These are phyloP conservation scores for Thermothielavioides terrestris DNA, from an alignment of 495 filamentous ascomycete genomes.

Conservation along the genomic window DNA sequence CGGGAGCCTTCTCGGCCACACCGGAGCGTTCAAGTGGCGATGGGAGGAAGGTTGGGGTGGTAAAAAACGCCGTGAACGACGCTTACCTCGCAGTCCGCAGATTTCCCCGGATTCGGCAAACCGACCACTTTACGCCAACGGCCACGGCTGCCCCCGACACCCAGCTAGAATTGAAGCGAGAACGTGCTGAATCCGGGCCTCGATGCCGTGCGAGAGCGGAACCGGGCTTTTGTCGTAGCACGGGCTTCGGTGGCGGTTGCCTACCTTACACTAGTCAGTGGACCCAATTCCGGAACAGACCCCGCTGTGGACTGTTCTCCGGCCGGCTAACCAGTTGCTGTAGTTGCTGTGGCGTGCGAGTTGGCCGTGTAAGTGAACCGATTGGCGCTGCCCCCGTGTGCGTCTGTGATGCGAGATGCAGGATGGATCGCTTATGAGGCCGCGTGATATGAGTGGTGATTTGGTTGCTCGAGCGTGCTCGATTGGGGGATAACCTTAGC, in stretches of 20 bases:
- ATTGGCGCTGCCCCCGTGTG: conserved; percentile 12
- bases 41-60: background rate
- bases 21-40: background rate
- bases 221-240: conserved; percentile 6
- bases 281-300: conserved; percentile 5
- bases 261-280: too few relatives aligned
- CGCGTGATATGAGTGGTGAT: background rate
- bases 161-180: background rate
- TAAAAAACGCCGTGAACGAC: background rate
- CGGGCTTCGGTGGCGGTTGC: conserved; percentile 12
- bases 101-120: background rate
- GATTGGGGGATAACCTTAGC: too few relatives aligned
- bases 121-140: background rate
- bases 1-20: background rate
- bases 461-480: too few relatives aligned
- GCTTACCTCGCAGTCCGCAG: conserved; percentile 7
- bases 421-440: background rate
- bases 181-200: conserved; percentile 5
- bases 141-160: too few relatives aligned
- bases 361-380: conserved; percentile 5
- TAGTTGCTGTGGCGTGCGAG: conserved; percentile 4
- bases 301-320: conserved; percentile 3
- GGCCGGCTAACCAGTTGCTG: background rate
- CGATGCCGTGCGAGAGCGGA: conserved; percentile 3
- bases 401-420: conserved; percentile 21